phyloP scores from a whole-genome alignment of 768 basidiomycete species.

The Tremella yokohamensis region DNA sequence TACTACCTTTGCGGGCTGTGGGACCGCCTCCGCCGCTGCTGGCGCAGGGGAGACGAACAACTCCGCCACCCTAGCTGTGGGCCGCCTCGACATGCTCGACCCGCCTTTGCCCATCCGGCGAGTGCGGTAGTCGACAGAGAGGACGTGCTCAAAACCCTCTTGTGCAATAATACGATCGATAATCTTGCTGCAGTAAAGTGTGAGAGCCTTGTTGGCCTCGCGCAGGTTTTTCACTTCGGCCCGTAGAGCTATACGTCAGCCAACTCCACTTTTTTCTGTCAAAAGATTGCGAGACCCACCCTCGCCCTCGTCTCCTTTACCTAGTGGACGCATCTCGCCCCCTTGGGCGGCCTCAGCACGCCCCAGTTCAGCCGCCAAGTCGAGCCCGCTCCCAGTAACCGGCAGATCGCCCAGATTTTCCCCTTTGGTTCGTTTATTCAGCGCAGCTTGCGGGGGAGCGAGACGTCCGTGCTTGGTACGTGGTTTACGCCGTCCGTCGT shows the following conservation, averaged over 20 bases:
- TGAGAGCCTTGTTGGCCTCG: conserved; percentile 93
- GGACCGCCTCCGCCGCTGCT: background rate
- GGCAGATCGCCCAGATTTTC: conserved; percentile 20
- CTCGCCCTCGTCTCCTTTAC: conserved; percentile 32
- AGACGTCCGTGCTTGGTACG: conserved; percentile 9
- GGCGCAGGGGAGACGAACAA: background rate
- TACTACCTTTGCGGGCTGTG: background rate
- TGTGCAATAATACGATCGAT: conserved; percentile 94
- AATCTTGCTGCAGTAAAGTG: conserved; percentile 93
- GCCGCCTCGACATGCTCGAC: background rate
- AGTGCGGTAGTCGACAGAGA: conserved; percentile 71
- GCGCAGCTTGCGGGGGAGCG: conserved; percentile 7
- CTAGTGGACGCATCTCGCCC: conserved; percentile 17
- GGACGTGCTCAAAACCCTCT: conserved; percentile 90
- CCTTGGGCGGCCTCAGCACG: conserved; percentile 66
- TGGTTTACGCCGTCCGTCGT: background rate
- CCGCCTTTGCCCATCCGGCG: conserved; percentile 25
- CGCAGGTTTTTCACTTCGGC: conserved; percentile 86
- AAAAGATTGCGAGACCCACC: too few relatives aligned
- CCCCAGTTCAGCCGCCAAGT: conserved; percentile 75
- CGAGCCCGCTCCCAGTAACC: conserved; percentile 27
- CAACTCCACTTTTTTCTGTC: background rate
- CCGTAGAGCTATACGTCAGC: conserved; percentile 59
- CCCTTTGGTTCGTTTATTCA: conserved; percentile 13
- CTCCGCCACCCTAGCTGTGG: background rate